These are phyloP conservation scores for Mycena maculata DNA, from an alignment of 768 basidiomycete species.

Conservation along the genomic window DNA sequence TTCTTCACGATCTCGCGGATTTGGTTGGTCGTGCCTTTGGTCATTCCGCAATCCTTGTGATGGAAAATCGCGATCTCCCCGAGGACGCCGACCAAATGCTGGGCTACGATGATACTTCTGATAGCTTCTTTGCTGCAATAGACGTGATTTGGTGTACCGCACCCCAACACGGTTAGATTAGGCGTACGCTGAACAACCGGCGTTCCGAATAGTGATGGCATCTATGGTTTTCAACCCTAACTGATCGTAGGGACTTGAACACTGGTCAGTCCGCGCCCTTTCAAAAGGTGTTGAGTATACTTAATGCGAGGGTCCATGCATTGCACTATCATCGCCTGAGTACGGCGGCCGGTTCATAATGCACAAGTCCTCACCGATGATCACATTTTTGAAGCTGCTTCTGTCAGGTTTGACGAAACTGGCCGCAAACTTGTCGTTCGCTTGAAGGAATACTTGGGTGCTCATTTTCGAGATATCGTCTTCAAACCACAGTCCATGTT, in stretches of 20 bases:
- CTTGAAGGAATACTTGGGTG: not conserved
- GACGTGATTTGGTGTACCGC: constrained; percentile 58
- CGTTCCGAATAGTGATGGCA: constrained; percentile 65
- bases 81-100: constrained; percentile 60
- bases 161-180: not conserved
- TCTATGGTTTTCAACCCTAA: constrained; percentile 63
- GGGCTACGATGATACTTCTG: constrained; percentile 62
- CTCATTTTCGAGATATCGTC: not conserved
- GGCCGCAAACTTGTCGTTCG: constrained; percentile 54
- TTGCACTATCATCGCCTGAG: constrained; percentile 58
- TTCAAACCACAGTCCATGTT: too few relatives aligned
- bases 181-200: constrained; percentile 61
- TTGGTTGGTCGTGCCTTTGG: constrained; percentile 53
- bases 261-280: not conserved
- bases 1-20: constrained; percentile 53
- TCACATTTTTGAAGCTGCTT: constrained; percentile 47
- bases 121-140: constrained; percentile 58
- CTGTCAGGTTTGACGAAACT: constrained; percentile 55
- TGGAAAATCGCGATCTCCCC: constrained; percentile 61
- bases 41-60: constrained; percentile 68
- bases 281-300: constrained; percentile 37
- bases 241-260: constrained; percentile 51
- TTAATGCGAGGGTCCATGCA: constrained; percentile 70
- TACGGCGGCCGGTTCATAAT: not conserved
- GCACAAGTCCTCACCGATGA: constrained; percentile 45